Conservation (phyloP, 228 moss, liverwort and hornwort genomes). For the Sphagnum magellanicum region DNA sequence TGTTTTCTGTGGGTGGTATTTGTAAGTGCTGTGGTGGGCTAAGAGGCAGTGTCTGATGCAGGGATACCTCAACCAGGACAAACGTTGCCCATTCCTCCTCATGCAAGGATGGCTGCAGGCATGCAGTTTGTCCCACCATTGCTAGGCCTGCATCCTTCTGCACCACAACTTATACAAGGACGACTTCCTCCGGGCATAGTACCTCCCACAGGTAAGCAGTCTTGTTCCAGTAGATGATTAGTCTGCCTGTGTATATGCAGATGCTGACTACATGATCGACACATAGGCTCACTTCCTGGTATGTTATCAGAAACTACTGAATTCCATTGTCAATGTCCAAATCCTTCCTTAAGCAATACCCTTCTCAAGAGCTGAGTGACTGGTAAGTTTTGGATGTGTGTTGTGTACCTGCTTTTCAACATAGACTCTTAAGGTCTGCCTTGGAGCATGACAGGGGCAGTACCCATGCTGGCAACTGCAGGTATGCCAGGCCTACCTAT, state of each 20-base stretch:
- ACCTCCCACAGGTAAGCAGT: not conserved
- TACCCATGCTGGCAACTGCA: slow-evolving; percentile 52
- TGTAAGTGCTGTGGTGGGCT: not conserved
- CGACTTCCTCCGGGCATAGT: not conserved
- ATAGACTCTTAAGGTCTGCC: not conserved
- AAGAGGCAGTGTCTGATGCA: slow-evolving; percentile 7
- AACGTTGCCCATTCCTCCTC: slow-evolving; percentile 30
- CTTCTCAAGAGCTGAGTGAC: not conserved
- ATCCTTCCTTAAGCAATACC: too few relatives aligned
- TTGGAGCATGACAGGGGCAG: slow-evolving; percentile 29
- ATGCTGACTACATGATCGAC: not conserved
- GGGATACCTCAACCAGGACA: slow-evolving; percentile 42
- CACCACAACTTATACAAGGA: slow-evolving; percentile 52
- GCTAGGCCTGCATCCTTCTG: slow-evolving; percentile 38
- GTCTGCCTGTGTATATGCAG: too few relatives aligned
- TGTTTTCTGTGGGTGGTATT: not conserved
- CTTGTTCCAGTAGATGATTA: too few relatives aligned
- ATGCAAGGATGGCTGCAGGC: slow-evolving; percentile 42
- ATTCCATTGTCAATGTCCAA: too few relatives aligned
- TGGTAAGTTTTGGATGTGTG: not conserved
- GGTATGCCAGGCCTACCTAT: slow-evolving; percentile 45
- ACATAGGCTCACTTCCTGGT: not conserved
- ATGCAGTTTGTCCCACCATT: slow-evolving; percentile 44
- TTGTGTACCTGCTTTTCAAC: not conserved
- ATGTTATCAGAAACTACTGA: too few relatives aligned